A percentile compares a stretch with the other conserved stretches of the same genome.
Conservation (phyloP, 2,329 filamentous ascomycete genomes). For the Peltaster fructicola region DNA sequence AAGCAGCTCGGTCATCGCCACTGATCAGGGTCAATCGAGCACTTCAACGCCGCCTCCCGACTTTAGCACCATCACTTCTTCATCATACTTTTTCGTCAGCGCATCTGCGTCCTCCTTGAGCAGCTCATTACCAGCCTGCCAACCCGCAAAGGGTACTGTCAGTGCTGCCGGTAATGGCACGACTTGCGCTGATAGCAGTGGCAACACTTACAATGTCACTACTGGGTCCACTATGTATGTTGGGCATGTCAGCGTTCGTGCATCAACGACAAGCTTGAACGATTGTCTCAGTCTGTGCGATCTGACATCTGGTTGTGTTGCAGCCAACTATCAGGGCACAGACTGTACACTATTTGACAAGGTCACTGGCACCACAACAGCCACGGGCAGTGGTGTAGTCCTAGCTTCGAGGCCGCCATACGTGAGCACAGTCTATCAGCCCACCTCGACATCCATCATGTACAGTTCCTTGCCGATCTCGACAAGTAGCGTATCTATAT, state of each 20-base stretch:
- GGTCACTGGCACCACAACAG: conserved; percentile 10
- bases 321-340: conserved; percentile 10
- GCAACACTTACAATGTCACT: conserved; percentile 10
- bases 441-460: conserved; percentile 4
- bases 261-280: conserved; percentile 6
- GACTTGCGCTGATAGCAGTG: conserved; percentile 8
- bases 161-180: conserved; percentile 1
- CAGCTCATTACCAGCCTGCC: conserved; percentile 3
- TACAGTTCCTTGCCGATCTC: conserved; percentile 4
- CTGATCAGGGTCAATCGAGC: neutral
- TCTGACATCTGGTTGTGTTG: conserved; percentile 7
- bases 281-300: conserved; percentile 11
- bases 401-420: conserved; percentile 6
- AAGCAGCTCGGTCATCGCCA: neutral
- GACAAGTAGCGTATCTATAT: conserved; percentile 1
- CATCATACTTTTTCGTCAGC: conserved; percentile 2
- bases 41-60: conserved; percentile 2
- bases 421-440: conserved; percentile 6
- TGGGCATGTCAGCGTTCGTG: conserved; percentile 8
- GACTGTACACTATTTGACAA: conserved; percentile 11
- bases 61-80: conserved; percentile 2
- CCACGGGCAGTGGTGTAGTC: conserved; percentile 4
- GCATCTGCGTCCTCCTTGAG: conserved; percentile 1
- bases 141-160: conserved; percentile 2
- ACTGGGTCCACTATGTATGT: conserved; percentile 8